Conservation (phyloP, 805 yeast genomes). For the Wickerhamomyces xylosicus region DNA sequence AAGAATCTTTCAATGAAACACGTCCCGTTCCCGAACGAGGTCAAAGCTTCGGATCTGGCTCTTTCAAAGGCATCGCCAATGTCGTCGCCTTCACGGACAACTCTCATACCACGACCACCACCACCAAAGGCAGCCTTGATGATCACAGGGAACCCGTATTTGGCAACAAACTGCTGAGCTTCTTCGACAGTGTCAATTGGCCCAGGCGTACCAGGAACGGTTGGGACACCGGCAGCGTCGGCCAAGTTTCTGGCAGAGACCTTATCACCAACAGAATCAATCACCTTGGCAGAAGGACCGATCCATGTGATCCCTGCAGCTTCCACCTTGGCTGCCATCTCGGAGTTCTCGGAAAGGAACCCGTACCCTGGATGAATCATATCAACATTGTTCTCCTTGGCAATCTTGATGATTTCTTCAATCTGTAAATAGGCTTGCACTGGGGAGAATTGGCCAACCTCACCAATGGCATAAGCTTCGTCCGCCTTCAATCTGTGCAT, state of each 20-base stretch:
- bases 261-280: constrained; percentile 94
- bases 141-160: constrained; percentile 92
- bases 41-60: constrained; percentile 88
- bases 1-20: constrained; percentile 94
- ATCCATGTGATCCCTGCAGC: constrained; percentile 91
- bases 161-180: constrained; percentile 67
- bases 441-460: constrained; percentile 82
- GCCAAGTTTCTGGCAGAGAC: constrained; percentile 91
- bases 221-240: constrained; percentile 71
- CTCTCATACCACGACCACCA: constrained; percentile 99
- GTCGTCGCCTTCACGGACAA: constrained; percentile 92
- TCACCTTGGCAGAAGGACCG: constrained; percentile 83
- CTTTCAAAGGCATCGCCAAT: constrained; percentile 85
- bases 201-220: constrained; percentile 97
- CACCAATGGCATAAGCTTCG: constrained; percentile 88
- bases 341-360: constrained; percentile 82
- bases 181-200: constrained; percentile 77
- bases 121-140: constrained; percentile 99
- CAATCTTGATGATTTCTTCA: constrained; percentile 87
- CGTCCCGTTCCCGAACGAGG: constrained; percentile 98
- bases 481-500: constrained; percentile 94
- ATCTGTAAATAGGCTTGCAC: constrained; percentile 94
- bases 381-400: constrained; percentile 64
- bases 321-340: constrained; percentile 85
- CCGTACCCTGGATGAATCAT: constrained; percentile 95